These are phyloP conservation scores for Pascua sp. DNA, from an alignment of 1,284 basidiomycete species.

Conservation along the genomic window DNA sequence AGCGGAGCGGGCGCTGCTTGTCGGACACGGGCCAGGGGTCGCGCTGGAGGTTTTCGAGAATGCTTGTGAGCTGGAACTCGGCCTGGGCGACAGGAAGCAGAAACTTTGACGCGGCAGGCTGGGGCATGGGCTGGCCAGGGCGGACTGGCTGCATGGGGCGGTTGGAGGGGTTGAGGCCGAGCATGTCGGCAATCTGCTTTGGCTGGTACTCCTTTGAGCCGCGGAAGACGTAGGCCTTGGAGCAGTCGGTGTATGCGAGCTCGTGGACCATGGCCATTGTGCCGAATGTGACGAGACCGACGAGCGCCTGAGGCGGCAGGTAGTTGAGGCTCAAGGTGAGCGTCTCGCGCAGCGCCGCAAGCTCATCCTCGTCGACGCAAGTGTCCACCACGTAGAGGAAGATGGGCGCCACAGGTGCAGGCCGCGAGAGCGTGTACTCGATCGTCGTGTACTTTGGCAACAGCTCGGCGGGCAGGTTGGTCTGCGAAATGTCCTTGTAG, in stretches of 20 bases:
- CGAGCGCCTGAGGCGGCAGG: constrained; percentile 88
- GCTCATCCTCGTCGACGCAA: constrained; percentile 91
- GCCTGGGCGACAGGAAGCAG: constrained; percentile 87
- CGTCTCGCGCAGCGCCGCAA: constrained; percentile 90
- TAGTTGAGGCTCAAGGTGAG: constrained; percentile 89
- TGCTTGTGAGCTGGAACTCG: constrained; percentile 94
- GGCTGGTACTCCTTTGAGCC: constrained; percentile 97
- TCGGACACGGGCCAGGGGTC: constrained; percentile 98
- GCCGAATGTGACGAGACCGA: constrained; percentile 92
- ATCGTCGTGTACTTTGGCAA: constrained; percentile 98
- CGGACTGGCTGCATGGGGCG: constrained; percentile 53
- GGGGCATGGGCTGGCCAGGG: constrained; percentile 74
- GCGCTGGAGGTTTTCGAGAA: constrained; percentile 81
- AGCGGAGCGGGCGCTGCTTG: constrained; percentile 90
- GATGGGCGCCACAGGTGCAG: constrained; percentile 87
- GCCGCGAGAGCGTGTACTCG: constrained; percentile 92
- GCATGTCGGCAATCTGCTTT: constrained; percentile 98
- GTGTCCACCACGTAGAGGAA: constrained; percentile 98
- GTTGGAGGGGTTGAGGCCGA: constrained; percentile 67
- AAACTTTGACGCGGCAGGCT: constrained; percentile 84
- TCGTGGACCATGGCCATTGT: constrained; percentile 99
- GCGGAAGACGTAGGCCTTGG: constrained; percentile 98
- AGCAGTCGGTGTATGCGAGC: constrained; percentile 92
- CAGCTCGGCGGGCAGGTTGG: constrained; percentile 92
- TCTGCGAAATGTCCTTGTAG: constrained; percentile 98